Evolutionary conservation across 140 eudicot species (phyloP), one percentile per base, ranked within the genome.

Genomic region (Cichorium intybus): DNA sequence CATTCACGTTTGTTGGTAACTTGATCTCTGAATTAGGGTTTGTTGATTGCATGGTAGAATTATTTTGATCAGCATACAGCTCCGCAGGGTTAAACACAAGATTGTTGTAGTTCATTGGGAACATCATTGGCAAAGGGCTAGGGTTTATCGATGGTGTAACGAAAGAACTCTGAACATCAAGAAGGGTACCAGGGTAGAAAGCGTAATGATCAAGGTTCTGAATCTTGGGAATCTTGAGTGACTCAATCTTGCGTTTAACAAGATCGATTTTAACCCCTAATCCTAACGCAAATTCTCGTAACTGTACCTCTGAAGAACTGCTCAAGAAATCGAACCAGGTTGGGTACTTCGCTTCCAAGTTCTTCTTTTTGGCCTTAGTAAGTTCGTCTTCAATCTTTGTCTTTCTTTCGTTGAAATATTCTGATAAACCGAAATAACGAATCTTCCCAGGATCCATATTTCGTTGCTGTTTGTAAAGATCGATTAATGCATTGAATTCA

Each of bases 381-480:
- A 79, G 70, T 28, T 79, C 83, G 1, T 76, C 76, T 43, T 83
- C 82, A 6, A 72, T 64, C 58, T 68, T 69, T 18, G 8, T 69
- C 69, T 76, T 79, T 34, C 83, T 33, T 1, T 76, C 73, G 11
- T 43, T 66, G 9, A 64, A 76, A 22, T 47, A 83, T 28, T 80
- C 85, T 1, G 60, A 31, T 4, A 83, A n/a, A 15, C 46, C 45
- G 26, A 47, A 79, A 1, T 48, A 49, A 6, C 67, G 18, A 17
- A 34, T 55, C 20, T 43, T 79, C 9, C 65, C 49, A 0, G 55
- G 49, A 4, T 55, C 69, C 4, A 0, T 50, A 14, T 24, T 26
- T 20, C 24, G 52, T 24, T 61, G 66, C 8, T 4, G 11, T 28
- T 24, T 70, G 54, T 83, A 80, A 18, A 62, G 29, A 50, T 70